These are phyloP conservation scores for Ceratocystis variospora DNA, from an alignment of 2,329 filamentous ascomycete species.

Conservation along the genomic window DNA sequence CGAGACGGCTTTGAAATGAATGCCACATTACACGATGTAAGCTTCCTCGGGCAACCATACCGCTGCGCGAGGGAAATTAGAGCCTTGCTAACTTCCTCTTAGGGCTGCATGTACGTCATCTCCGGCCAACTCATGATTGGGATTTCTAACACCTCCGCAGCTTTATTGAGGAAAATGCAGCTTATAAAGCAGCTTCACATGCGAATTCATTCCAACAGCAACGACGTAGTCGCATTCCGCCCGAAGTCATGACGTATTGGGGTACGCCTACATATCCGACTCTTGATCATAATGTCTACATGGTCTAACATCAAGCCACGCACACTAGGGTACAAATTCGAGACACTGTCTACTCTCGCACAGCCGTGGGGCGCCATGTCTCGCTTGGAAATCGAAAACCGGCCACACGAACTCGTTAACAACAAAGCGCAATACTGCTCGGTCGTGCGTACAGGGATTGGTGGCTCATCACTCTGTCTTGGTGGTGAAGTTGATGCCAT, in stretches of 20 bases:
- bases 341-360: slow-evolving; percentile 66
- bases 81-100: background rate
- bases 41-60: no score
- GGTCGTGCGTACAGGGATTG: slow-evolving; percentile 77
- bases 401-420: slow-evolving; percentile 58
- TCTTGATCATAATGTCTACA: background rate
- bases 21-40: slow-evolving; percentile 75
- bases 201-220: slow-evolving; percentile 38
- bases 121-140: background rate
- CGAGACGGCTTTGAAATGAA: slow-evolving; percentile 92
- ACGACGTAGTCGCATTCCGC: slow-evolving; percentile 35
- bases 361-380: slow-evolving; percentile 58
- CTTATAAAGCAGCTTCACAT: slow-evolving; percentile 51
- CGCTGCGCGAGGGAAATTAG: background rate
- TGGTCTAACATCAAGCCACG: background rate
- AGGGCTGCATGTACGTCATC: slow-evolving; percentile 42
- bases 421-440: slow-evolving; percentile 96
- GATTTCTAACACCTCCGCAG: slow-evolving; percentile 30
- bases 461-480: slow-evolving; percentile 60
- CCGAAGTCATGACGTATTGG: slow-evolving; percentile 86
- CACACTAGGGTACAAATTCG: slow-evolving; percentile 83
- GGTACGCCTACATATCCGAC: slow-evolving; percentile 35
- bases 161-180: slow-evolving; percentile 85
- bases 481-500: slow-evolving; percentile 92
- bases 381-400: slow-evolving; percentile 63